A percentile compares a stretch with the other conserved stretches of the same genome.
Conservation (phyloP, 495 filamentous ascomycete species). For the Hypoxylon fragiforme region DNA sequence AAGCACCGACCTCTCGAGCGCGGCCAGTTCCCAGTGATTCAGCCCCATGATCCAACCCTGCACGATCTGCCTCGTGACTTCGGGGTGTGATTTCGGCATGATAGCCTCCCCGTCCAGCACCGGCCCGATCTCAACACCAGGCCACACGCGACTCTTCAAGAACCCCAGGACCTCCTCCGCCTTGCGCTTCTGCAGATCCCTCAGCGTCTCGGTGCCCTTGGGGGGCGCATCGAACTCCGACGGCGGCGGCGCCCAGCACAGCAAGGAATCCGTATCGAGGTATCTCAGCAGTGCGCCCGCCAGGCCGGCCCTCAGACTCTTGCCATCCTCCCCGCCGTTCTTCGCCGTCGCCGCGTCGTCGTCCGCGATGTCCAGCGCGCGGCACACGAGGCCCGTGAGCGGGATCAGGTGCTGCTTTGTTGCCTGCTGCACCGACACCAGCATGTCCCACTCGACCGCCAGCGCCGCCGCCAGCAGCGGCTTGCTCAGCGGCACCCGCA, state of each 20-base stretch:
- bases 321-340: conserved; percentile 29
- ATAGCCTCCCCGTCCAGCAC: conserved; percentile 75
- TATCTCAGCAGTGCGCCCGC: conserved; percentile 75
- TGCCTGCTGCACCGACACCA: conserved; percentile 77
- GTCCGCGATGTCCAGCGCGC: conserved; percentile 75
- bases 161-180: conserved; percentile 69
- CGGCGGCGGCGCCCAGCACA: conserved; percentile 78
- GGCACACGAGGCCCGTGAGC: conserved; percentile 79
- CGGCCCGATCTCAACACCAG: conserved; percentile 74
- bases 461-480: conserved; percentile 82
- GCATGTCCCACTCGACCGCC: conserved; percentile 88
- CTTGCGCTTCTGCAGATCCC: conserved; percentile 69
- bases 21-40: conserved; percentile 77
- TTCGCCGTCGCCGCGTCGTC: conserved; percentile 51
- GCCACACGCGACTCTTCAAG: conserved; percentile 78
- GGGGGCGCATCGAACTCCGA: conserved; percentile 42
- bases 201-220: conserved; percentile 54
- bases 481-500: conserved; percentile 74
- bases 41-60: conserved; percentile 76
- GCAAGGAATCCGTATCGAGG: conserved; percentile 87
- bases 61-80: conserved; percentile 73
- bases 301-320: conserved; percentile 58
- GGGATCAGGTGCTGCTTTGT: conserved; percentile 80
- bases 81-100: conserved; percentile 68
- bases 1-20: conserved; percentile 77